Percentiles rank a stretch among this genome's conserved stretches.
Conservation (phyloP, 306 rosid genomes). For the Medicago lupulina region DNA sequence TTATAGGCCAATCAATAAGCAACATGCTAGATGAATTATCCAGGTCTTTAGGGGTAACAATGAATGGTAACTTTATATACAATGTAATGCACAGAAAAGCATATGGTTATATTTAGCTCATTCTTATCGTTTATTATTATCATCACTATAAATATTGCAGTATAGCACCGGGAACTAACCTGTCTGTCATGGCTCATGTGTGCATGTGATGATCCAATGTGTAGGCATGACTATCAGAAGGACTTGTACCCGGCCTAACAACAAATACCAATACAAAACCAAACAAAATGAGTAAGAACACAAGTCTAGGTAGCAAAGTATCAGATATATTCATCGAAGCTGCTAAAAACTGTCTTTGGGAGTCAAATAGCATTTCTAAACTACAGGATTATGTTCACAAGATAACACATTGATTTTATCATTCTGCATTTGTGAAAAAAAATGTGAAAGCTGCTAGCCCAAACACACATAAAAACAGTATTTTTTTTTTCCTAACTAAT, state of each 20-base stretch:
- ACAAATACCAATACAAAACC: conserved; percentile 43
- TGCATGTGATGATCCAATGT: conserved; percentile 82
- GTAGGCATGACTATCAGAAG: conserved; percentile 90
- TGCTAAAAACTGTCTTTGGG: neutral
- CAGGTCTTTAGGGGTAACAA: conserved; percentile 7
- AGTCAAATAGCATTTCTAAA: conserved; percentile 18
- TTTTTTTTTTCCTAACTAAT: conserved; percentile 2
- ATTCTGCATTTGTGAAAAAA: neutral
- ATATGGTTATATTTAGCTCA: conserved; percentile 18
- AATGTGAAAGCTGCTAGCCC: neutral
- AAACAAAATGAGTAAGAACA: conserved; percentile 35
- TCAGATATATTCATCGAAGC: conserved; percentile 35
- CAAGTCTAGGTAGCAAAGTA: conserved; percentile 15
- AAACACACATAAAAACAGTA: conserved; percentile 12
- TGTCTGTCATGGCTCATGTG: conserved; percentile 52
- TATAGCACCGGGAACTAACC: conserved; percentile 50
- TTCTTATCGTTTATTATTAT: neutral
- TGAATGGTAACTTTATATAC: neutral
- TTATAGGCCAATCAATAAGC: conserved; percentile 9
- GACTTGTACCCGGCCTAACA: conserved; percentile 93
- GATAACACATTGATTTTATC: conserved; percentile 24
- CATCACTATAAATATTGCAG: neutral
- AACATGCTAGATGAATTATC: conserved; percentile 9
- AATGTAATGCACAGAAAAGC: conserved; percentile 1
- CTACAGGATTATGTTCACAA: conserved; percentile 14